These are phyloP conservation scores for Fusarium vanettenii DNA, from an alignment of 2,329 filamentous ascomycete genomes.

Conservation along the genomic window DNA sequence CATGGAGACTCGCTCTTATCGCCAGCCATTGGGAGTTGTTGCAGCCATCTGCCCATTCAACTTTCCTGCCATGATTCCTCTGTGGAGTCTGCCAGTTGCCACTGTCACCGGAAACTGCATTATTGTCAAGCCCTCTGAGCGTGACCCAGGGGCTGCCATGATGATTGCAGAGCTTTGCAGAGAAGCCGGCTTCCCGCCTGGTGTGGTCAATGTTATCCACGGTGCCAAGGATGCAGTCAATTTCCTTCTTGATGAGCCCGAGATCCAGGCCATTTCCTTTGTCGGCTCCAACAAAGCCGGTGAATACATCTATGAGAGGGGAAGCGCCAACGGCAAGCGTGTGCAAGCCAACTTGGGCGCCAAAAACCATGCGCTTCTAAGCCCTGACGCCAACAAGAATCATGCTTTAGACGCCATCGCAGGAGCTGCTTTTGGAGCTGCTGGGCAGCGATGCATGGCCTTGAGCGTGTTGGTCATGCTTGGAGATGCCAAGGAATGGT, in stretches of 20 bases:
- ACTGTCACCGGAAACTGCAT: conserved; percentile 83
- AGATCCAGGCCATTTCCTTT: conserved; percentile 83
- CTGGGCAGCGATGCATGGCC: conserved; percentile 85
- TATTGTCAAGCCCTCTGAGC: conserved; percentile 83
- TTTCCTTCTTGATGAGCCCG: conserved; percentile 82
- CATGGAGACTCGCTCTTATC: conserved; percentile 84
- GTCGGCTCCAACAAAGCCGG: conserved; percentile 85
- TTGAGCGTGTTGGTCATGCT: conserved; percentile 81
- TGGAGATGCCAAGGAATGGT: conserved; percentile 80
- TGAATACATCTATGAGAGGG: conserved; percentile 81
- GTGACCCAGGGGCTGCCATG: conserved; percentile 82
- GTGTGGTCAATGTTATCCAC: conserved; percentile 82
- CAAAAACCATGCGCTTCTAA: conserved; percentile 84
- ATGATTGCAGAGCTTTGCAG: conserved; percentile 80
- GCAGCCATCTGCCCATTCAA: conserved; percentile 85
- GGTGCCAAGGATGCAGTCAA: conserved; percentile 80
- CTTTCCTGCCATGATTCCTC: conserved; percentile 87
- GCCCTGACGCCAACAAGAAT: conserved; percentile 86
- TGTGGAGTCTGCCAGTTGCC: conserved; percentile 84
- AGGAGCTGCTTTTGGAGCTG: conserved; percentile 84
- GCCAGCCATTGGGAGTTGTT: conserved; percentile 79
- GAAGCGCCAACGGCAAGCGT: conserved; percentile 82
- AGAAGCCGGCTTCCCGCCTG: conserved; percentile 80
- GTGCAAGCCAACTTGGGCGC: conserved; percentile 85
- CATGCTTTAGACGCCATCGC: conserved; percentile 81